These are phyloP conservation scores for Scleroderma citrinum DNA, from an alignment of 768 basidiomycete genomes.

Conservation along the genomic window DNA sequence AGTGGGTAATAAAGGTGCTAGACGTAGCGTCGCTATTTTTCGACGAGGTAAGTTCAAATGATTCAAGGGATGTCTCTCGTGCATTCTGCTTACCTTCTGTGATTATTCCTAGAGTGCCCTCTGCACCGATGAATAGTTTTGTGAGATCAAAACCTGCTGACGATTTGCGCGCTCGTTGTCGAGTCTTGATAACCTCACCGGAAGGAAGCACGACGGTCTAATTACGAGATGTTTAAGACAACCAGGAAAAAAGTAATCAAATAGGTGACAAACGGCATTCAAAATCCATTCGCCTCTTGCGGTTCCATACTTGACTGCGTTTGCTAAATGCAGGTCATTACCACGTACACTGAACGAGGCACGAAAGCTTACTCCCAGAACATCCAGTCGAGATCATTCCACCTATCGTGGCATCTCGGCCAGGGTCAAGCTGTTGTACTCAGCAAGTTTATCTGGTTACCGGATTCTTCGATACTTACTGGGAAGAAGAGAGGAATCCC, in stretches of 20 bases:
- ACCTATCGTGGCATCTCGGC: constrained; percentile 52
- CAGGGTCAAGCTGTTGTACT: constrained; percentile 10
- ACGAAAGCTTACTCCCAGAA: constrained; percentile 55
- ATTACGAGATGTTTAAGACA: background rate
- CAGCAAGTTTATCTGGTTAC: background rate
- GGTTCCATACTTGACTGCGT: constrained; percentile 76
- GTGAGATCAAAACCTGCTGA: constrained; percentile 79
- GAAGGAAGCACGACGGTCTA: constrained; percentile 77
- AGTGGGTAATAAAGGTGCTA: constrained; percentile 73
- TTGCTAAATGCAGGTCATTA: constrained; percentile 36
- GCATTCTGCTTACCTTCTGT: constrained; percentile 52
- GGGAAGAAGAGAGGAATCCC: constrained; percentile 14
- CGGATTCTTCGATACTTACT: background rate
- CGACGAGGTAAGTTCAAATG: background rate
- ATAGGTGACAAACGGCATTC: constrained; percentile 47
- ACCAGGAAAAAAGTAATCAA: background rate
- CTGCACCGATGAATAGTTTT: constrained; percentile 80
- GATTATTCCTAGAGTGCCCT: constrained; percentile 80
- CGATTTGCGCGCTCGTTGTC: constrained; percentile 69
- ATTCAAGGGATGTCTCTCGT: background rate
- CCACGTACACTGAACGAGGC: background rate
- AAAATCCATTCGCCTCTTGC: constrained; percentile 82
- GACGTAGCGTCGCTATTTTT: constrained; percentile 59
- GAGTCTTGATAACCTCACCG: constrained; percentile 80
- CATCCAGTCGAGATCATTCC: constrained; percentile 83